Percentiles rank a stretch among this genome's conserved stretches.
Evolutionary conservation across 2,329 filamentous ascomycete species (phyloP).

Genomic region (Mollisia scopiformis): DNA sequence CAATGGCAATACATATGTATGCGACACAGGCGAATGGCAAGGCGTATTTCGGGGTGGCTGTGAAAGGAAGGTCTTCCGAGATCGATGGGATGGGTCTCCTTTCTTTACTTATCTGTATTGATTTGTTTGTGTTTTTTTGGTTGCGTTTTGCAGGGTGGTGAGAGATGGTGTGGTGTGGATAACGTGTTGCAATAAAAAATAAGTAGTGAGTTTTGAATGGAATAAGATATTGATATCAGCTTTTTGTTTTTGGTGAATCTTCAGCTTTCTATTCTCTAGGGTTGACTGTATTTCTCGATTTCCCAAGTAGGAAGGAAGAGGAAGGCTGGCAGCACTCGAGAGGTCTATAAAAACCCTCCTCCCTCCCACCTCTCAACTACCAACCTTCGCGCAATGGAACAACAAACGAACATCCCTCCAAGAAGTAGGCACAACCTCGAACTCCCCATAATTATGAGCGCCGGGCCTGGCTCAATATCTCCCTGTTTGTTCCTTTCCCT

Average conservation of each 20-base stretch:
- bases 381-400: too few relatives aligned
- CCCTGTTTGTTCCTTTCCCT: too few relatives aligned
- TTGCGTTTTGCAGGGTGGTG: neutral
- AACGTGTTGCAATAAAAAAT: neutral
- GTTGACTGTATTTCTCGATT: too few relatives aligned
- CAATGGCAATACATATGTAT: neutral
- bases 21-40: conserved; percentile 10
- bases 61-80: neutral
- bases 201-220: neutral
- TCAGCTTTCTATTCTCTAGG: too few relatives aligned
- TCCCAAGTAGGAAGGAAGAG: too few relatives aligned
- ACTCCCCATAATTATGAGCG: too few relatives aligned
- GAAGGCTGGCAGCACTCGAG: too few relatives aligned
- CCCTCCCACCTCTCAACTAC: too few relatives aligned
- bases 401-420: too few relatives aligned
- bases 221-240: neutral
- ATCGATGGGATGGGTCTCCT: neutral
- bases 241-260: neutral
- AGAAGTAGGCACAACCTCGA: too few relatives aligned
- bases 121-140: neutral
- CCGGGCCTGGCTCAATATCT: too few relatives aligned
- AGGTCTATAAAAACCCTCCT: too few relatives aligned
- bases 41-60: conserved; percentile 3
- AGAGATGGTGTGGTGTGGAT: neutral
- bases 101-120: conserved; percentile 1